phyloP scores from a whole-genome alignment of 306 rosid species.

The Inga laurina region DNA sequence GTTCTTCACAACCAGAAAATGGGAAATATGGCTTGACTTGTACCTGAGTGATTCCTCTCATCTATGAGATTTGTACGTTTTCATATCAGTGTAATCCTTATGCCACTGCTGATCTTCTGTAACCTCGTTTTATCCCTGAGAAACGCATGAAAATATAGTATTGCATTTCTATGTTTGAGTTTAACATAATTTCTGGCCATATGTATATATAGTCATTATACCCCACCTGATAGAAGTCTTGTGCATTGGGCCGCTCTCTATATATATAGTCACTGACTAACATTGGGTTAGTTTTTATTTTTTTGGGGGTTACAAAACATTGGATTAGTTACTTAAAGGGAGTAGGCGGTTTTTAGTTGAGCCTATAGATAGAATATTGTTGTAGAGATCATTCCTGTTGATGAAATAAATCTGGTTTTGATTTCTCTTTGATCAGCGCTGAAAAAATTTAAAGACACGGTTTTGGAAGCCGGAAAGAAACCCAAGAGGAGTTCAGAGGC shows the following conservation, averaged over 20 bases:
- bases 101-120: constrained; percentile 1
- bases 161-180: background rate
- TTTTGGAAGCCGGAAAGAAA: constrained; percentile 60
- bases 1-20: constrained; percentile 12
- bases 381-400: background rate
- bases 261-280: background rate
- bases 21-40: constrained; percentile 1
- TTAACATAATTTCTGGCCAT: background rate
- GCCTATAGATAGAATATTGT: background rate
- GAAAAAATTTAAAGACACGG: constrained; percentile 58
- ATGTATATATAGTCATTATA: background rate
- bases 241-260: too few relatives aligned
- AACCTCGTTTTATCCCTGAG: constrained; percentile 11
- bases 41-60: constrained; percentile 5
- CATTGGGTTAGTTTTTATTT: background rate
- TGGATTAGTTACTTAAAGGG: background rate
- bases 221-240: too few relatives aligned
- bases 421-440: constrained; percentile 46
- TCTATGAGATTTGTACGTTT: background rate
- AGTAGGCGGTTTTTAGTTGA: background rate
- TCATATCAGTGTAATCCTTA: background rate
- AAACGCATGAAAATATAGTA: constrained; percentile 3
- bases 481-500: constrained; percentile 41
- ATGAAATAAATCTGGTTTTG: background rate
- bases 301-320: background rate